Evolutionary conservation across 176 grass and related monocot species (phyloP).

Genomic region (Hordeum vulgare): DNA sequence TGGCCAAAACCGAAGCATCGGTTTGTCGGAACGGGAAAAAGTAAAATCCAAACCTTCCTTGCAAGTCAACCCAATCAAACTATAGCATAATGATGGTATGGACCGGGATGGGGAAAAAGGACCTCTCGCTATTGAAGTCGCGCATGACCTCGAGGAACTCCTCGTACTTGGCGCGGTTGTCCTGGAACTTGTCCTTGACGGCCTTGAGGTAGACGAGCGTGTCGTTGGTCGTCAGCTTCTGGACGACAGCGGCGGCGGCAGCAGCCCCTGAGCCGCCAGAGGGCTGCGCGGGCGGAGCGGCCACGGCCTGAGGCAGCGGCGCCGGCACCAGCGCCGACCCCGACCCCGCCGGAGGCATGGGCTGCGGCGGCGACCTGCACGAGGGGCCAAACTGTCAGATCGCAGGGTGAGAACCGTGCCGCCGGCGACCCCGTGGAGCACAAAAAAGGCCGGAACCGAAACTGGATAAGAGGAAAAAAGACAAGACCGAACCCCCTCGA

Average conservation of each 20-base stretch:
- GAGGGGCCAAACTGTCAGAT: constrained; percentile 15
- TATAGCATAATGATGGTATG: background rate
- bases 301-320: constrained; percentile 15
- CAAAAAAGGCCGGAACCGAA: background rate
- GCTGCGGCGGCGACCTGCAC: constrained; percentile 36
- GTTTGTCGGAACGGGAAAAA: background rate
- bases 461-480: background rate
- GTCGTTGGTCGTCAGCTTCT: constrained; percentile 89
- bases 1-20: background rate
- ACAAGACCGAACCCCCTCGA: background rate
- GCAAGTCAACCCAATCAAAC: constrained; percentile 40
- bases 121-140: constrained; percentile 99
- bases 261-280: too few species aligned
- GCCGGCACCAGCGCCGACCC: background rate
- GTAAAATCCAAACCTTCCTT: constrained; percentile 7
- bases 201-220: constrained; percentile 86
- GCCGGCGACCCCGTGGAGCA: too few species aligned
- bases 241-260: background rate
- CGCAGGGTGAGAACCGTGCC: background rate
- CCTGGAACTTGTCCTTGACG: constrained; percentile 98
- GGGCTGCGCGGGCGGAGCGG: constrained; percentile 7
- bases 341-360: constrained; percentile 32
- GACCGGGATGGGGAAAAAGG: background rate
- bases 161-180: constrained; percentile 94
- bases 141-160: constrained; percentile 99